Conservation (phyloP, 306 rosid genomes). For the Vachellia pachyceras region DNA sequence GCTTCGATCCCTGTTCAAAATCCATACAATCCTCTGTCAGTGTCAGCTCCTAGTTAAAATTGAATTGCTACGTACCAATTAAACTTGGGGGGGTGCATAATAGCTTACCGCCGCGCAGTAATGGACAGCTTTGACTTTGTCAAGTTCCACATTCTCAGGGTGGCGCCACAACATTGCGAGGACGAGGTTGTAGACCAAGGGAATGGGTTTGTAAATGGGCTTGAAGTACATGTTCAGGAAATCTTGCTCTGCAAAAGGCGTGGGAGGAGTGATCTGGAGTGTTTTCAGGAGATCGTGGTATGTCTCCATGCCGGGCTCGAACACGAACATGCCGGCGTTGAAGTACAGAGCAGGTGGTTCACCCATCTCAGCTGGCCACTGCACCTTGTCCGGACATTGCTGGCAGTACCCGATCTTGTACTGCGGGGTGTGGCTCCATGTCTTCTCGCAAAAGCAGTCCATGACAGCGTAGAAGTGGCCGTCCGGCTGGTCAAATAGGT, state of each 20-base stretch:
- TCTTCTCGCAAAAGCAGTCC: conserved; percentile 88
- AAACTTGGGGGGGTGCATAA: not conserved
- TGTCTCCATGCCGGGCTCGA: conserved; percentile 57
- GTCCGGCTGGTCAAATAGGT: conserved; percentile 61
- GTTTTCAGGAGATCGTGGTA: conserved; percentile 55
- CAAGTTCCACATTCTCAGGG: conserved; percentile 63
- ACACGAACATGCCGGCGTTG: conserved; percentile 88
- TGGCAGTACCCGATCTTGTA: conserved; percentile 74
- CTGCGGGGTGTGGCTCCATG: conserved; percentile 78
- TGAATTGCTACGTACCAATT: not conserved
- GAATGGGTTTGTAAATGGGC: conserved; percentile 60
- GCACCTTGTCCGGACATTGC: conserved; percentile 66
- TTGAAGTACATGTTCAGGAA: conserved; percentile 72
- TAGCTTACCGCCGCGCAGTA: conserved; percentile 70
- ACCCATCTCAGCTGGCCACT: conserved; percentile 66
- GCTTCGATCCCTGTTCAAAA: conserved; percentile 73
- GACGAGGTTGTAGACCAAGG: conserved; percentile 63
- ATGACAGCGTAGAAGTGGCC: conserved; percentile 66
- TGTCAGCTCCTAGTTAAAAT: not conserved
- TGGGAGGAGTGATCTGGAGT: conserved; percentile 53
- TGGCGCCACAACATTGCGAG: conserved; percentile 90
- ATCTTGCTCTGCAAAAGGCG: conserved; percentile 84
- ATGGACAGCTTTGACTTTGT: conserved; percentile 68
- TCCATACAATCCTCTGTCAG: not conserved
- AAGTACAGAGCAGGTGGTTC: conserved; percentile 69